Evolutionary conservation across 2,329 filamentous ascomycete genomes (phyloP).

Genomic region (Aspergillus sp.): DNA sequence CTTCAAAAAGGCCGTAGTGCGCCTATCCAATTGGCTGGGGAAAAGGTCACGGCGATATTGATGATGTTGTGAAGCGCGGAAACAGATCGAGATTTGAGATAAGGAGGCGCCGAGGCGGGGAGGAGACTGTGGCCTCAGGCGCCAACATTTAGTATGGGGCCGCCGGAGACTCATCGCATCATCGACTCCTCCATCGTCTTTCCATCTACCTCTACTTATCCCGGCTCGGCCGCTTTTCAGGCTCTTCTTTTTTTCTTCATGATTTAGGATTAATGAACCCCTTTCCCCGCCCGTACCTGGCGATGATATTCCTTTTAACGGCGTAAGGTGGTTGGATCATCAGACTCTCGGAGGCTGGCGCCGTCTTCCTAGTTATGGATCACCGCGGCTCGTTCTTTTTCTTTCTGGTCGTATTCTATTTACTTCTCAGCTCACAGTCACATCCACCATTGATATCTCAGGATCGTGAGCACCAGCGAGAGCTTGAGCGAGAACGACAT

Average conservation of each 20-base stretch:
- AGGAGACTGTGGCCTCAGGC: constrained; percentile 21
- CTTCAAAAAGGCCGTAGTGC: neutral
- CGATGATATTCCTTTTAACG: constrained; percentile 26
- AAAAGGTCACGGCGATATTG: neutral
- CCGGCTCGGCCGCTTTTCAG: neutral
- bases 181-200: constrained; percentile 20
- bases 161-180: constrained; percentile 21
- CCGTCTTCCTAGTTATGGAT: constrained; percentile 38
- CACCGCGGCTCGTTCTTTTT: constrained; percentile 50
- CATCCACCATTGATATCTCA: constrained; percentile 41
- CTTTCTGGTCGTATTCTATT: constrained; percentile 53
- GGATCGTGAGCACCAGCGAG: constrained; percentile 47
- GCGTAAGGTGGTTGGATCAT: constrained; percentile 16
- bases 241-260: neutral
- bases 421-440: constrained; percentile 52
- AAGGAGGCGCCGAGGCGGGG: neutral
- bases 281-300: constrained; percentile 8
- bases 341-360: constrained; percentile 24
- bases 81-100: neutral
- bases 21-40: neutral
- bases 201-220: constrained; percentile 3
- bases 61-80: neutral
- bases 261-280: neutral
- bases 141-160: constrained; percentile 4
- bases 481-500: constrained; percentile 52